Base-by-base conservation (phyloP, 2,329 filamentous ascomycete genomes). In the Pseudohalonectria lignicola region DNA sequence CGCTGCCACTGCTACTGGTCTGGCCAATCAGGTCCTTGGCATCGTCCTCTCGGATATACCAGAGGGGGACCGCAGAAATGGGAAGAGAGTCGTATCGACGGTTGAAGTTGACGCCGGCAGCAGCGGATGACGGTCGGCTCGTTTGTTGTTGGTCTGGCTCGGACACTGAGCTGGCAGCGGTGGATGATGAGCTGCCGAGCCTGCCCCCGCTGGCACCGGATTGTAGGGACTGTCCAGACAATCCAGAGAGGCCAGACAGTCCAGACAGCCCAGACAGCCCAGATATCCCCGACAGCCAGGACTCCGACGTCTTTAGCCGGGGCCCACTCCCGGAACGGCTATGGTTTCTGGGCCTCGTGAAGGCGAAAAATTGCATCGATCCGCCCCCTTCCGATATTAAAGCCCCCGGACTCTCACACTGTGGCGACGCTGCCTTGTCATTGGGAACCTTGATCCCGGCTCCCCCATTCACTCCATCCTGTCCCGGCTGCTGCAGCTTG, bases 71-170 rank as follows among this genome's bases (percentile, higher is more conserved):
- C 36, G 20, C 26, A 28, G 29, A 18, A 1, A 17, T 11, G n/a
- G 29, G 29, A 2, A 18, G 28, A 7, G 36, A 12, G 28, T 38
- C 36, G 15, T 31, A 38, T 20, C 36, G 20, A 19, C 29, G 18
- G 36, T 38, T 38, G 29, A 38, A 29, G 19, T 38, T 38, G 13
- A 32, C 20, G 3, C 32, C 36, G n/a, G n/a, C n/a, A n/a, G 10
- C 17, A 15, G 17, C 20, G 12, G 6, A 31, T 16, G 18, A 20
- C 19, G 23, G 23, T 8, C 23, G 23, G 8, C 23, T 12, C 23
- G 23, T 7, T 12, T 12, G 23, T 4, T 28, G 36, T 12, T 13
- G 13, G 17, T 12, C 13, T 17, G 12, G 31, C 31, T 18, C 17
- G 11, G 17, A 31, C 29, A 31, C 29, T 8, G 29, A 31, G 35